A percentile compares a stretch with the other conserved stretches of the same genome.
These are phyloP conservation scores for Fraxinus dipetala DNA, from an alignment of 305 asterid genomes.

Conservation along the genomic window DNA sequence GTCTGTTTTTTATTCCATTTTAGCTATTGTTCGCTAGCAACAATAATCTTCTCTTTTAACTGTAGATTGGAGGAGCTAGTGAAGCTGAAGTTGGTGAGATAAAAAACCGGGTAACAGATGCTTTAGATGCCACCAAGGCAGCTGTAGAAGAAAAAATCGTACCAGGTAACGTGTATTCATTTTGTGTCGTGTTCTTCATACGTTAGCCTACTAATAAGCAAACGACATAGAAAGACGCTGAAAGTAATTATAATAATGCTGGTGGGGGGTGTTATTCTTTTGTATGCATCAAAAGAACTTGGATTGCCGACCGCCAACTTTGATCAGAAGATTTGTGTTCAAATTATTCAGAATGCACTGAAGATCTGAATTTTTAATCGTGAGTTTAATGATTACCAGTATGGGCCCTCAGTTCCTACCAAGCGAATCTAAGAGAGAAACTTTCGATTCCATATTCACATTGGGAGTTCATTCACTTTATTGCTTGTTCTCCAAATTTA, in stretches of 20 bases:
- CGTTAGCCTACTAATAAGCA: background rate
- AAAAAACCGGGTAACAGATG: slow-evolving; percentile 85
- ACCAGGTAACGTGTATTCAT: slow-evolving; percentile 41
- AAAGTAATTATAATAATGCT: slow-evolving; percentile 17
- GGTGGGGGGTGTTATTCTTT: slow-evolving; percentile 94
- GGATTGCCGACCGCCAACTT: slow-evolving; percentile 76
- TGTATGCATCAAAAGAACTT: slow-evolving; percentile 70
- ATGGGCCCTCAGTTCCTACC: background rate
- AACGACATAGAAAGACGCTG: background rate
- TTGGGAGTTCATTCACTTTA: background rate
- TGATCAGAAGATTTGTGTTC: slow-evolving; percentile 88
- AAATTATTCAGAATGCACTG: slow-evolving; percentile 84
- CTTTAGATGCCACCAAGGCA: slow-evolving; percentile 85
- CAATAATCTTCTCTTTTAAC: background rate
- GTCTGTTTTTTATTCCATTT: slow-evolving; percentile 19
- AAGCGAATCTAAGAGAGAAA: background rate
- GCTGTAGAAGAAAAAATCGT: slow-evolving; percentile 94
- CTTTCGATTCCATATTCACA: background rate
- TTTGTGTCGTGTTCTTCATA: background rate
- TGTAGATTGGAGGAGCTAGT: slow-evolving; percentile 88
- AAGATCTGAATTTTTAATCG: slow-evolving; percentile 40
- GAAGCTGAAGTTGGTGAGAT: slow-evolving; percentile 85
- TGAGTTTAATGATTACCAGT: background rate
- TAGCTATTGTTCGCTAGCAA: no score
- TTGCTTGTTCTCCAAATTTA: background rate